Conservation (phyloP, 129 eudicot genomes). For the Flaveria robusta region DNA sequence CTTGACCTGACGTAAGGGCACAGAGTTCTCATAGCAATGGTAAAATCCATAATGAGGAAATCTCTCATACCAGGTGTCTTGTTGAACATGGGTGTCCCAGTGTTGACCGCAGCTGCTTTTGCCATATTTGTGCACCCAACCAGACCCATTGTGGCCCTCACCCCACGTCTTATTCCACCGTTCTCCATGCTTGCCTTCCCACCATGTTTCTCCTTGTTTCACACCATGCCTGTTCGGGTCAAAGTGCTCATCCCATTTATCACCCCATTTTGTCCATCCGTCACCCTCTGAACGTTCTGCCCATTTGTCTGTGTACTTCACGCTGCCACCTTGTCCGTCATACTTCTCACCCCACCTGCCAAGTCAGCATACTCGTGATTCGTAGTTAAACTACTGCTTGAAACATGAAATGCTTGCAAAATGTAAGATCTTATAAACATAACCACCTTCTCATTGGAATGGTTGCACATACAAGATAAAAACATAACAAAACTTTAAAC, state of each 20-base stretch:
- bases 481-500: too few relatives aligned
- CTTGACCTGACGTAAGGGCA: constrained; percentile 72
- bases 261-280: constrained; percentile 95
- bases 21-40: constrained; percentile 83
- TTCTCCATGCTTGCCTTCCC: constrained; percentile 83
- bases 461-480: too few relatives aligned
- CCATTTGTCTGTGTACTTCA: constrained; percentile 94
- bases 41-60: constrained; percentile 79
- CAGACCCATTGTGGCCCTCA: constrained; percentile 83
- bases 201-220: constrained; percentile 97
- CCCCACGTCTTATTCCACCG: constrained; percentile 98
- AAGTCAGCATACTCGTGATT: background rate
- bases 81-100: constrained; percentile 83
- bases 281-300: constrained; percentile 87
- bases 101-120: constrained; percentile 92
- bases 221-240: constrained; percentile 71
- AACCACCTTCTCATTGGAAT: too few relatives aligned
- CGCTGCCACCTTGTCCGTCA: constrained; percentile 89
- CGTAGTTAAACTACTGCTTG: too few relatives aligned
- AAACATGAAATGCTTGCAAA: too few relatives aligned
- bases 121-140: constrained; percentile 98
- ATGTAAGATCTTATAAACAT: too few relatives aligned
- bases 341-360: constrained; percentile 94
- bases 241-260: constrained; percentile 92
- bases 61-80: constrained; percentile 91